phyloP scores from a whole-genome alignment of 2,329 filamentous ascomycete genomes.

The Penicillium sp. region DNA sequence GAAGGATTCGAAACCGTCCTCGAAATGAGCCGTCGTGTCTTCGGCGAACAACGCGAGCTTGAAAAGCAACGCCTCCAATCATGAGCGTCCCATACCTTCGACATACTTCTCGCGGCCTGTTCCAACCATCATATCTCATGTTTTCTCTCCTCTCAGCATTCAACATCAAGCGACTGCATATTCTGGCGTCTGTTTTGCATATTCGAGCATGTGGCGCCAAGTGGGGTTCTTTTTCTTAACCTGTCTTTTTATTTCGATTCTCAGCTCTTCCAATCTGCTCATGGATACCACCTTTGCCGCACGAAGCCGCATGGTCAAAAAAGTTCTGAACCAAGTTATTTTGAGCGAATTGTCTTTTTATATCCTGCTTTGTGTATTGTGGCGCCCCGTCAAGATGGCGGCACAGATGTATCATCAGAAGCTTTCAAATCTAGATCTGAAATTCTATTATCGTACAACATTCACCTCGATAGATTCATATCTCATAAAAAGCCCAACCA shows the following conservation, averaged over 20 bases:
- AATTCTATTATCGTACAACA: conserved; percentile 11
- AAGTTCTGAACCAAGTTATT: conserved; percentile 9
- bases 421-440: conserved; percentile 5
- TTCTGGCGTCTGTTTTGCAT: conserved; percentile 23
- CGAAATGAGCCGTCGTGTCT: conserved; percentile 87
- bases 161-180: conserved; percentile 33
- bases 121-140: background rate
- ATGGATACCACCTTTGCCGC: conserved; percentile 8
- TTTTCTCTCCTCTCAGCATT: conserved; percentile 5
- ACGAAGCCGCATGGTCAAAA: conserved; percentile 9
- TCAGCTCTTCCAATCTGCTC: conserved; percentile 5
- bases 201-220: conserved; percentile 22
- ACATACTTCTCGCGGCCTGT: background rate
- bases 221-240: conserved; percentile 20
- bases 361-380: background rate
- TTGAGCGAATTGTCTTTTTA: conserved; percentile 3
- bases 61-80: conserved; percentile 44
- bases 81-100: conserved; percentile 8
- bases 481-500: background rate
- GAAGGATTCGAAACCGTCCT: conserved; percentile 95
- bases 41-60: conserved; percentile 79
- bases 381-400: background rate
- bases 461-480: conserved; percentile 2
- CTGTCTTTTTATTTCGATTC: background rate
- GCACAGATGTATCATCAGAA: conserved; percentile 14